Base-by-base conservation (phyloP, 2,329 filamentous ascomycete species). In the Alternaria tenuissima region DNA sequence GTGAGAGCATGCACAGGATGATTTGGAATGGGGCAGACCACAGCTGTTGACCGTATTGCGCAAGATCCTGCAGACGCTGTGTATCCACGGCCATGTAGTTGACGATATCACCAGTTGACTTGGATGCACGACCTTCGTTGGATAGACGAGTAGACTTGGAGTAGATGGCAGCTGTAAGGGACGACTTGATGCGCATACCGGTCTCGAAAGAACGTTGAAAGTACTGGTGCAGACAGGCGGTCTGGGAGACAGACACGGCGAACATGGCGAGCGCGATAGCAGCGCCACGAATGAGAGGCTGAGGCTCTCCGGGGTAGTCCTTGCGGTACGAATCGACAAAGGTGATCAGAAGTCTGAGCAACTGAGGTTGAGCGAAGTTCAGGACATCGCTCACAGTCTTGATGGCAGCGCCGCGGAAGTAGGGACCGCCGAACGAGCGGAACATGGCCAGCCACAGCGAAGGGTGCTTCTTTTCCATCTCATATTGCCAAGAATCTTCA, bases 1-100 rank as follows among this genome's bases (percentile, higher is more conserved):
- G 85, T 14, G 94, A 98, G 7, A 94, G 78, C 93, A 99, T 97
- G 82, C 96, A 99, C 39, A 99, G 87, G 32, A 88, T 85, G 73
- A 99, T 99, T 79, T 99, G 96, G 80, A 98, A 96, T 3, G 95
- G 95, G 3, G 96, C 94, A 43, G 94, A 97, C 93, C 95, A 97
- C 11, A 96, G 82, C 78, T 98, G 94, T 76, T 96, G 94, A 18
- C 92, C 93, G 76, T 95, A 99, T 74, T 99, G 96, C 2, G 94
- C 93, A 58, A 99, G 83, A 79, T 99, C 95, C 73, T 97, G 92
- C 18, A 99, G 85, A 66, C 96, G 90, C 79, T 99, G 95, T 14
- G 94, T 94, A 76, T 99, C 95, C 9, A 99, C 94, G 46, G 96
- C 95, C 94, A 99, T 99, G 80, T 97, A 95, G 76, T 99, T 99